Conservation (phyloP, 2,329 filamentous ascomycete genomes). For the Aspergillus sp. region DNA sequence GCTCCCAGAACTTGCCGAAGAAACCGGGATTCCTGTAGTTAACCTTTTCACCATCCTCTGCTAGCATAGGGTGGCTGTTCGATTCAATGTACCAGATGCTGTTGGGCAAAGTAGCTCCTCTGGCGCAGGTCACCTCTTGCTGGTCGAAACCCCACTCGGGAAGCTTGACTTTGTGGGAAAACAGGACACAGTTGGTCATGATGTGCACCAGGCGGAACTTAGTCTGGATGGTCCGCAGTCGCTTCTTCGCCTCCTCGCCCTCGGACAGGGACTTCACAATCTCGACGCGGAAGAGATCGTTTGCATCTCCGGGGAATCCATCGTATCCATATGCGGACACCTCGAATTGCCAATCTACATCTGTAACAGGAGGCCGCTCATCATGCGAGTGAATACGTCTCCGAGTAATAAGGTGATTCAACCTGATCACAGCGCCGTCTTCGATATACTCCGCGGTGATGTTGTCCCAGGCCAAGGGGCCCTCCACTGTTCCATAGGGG, state of each 20-base stretch:
- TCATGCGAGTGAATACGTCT: conserved; percentile 93
- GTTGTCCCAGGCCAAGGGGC: conserved; percentile 80
- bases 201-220: conserved; percentile 95
- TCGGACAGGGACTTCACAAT: conserved; percentile 90
- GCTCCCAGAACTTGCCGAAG: conserved; percentile 95
- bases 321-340: conserved; percentile 97
- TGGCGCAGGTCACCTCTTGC: conserved; percentile 97
- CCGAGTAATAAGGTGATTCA: conserved; percentile 82
- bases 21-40: conserved; percentile 95
- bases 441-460: conserved; percentile 69
- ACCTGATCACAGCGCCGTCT: conserved; percentile 76
- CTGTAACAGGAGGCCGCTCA: conserved; percentile 79
- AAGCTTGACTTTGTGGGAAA: conserved; percentile 98
- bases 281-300: conserved; percentile 92
- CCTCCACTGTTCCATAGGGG: conserved; percentile 74
- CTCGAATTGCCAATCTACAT: conserved; percentile 93
- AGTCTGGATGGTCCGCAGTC: conserved; percentile 88
- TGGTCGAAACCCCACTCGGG: conserved; percentile 98
- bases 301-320: conserved; percentile 94
- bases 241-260: conserved; percentile 74
- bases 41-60: conserved; percentile 79
- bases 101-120: conserved; percentile 88
- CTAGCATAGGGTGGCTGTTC: conserved; percentile 80
- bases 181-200: conserved; percentile 95
- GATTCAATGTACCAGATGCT: conserved; percentile 95